Base-by-base conservation (phyloP, 176 grass and related monocot genomes). In the Chloris gayana region DNA sequence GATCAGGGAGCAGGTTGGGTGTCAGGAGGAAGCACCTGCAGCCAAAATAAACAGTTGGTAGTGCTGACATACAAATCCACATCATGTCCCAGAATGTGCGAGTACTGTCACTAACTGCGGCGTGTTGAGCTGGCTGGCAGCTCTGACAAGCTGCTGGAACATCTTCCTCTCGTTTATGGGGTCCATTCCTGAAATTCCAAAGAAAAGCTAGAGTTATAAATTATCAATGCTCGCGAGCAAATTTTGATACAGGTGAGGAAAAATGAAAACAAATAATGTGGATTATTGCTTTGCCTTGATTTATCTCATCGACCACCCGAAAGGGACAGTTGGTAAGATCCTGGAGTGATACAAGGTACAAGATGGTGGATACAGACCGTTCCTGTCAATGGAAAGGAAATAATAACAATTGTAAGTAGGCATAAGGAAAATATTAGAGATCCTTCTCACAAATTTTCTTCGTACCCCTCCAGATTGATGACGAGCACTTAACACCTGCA, bases 381-480 rank as follows among this genome's bases (percentile, higher is more conserved):
- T 98, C 95, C 95, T 94, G 73, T 2, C 42, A 87, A 37, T 26
- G 70, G 69, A 14, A 84, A 70, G 18, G 69, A 79, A 69, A 86
- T 11, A 70, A n/a, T 19, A 18, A 8, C 64, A 54, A 44, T 31
- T 11, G 63, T 57, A 76, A 72, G 70, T 44, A 63, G 4, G 1
- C 34, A 31, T 53, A 32, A 42, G 14, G 13, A 38, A 82, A 33
- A n/a, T n/a, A 4, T 50, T 63, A 6, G 31, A 15, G 34, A 49
- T 67, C 53, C 32, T 73, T 42, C 60, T 42, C 14, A 72, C 11
- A n/a, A n/a, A 57, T 21, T 83, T 30, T 64, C 21, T 75, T n/a
- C 61, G 72, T 98, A 98, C n/a, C 92, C 95, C 95, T 95, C 92
- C 95, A 65, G 95, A 98, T 76, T 98, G 95, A 67, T 98, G 90